A percentile compares a stretch with the other conserved stretches of the same genome.
These are phyloP conservation scores for Epichloe hybrida DNA, from an alignment of 2,329 filamentous ascomycete species.

Conservation along the genomic window DNA sequence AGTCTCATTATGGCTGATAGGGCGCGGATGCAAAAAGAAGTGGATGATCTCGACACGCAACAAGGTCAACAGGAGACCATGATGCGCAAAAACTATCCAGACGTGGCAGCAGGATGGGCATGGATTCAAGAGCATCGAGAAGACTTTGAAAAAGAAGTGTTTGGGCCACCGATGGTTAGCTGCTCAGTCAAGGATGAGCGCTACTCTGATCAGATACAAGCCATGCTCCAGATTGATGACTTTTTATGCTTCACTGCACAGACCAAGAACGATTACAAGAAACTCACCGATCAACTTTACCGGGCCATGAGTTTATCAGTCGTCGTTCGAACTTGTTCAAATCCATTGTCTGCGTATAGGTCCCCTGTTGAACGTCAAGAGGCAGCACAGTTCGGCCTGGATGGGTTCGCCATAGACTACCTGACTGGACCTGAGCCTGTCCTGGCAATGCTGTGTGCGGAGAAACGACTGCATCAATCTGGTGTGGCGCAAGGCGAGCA, in stretches of 20 bases:
- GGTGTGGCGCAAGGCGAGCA: constrained; percentile 53
- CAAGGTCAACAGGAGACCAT: constrained; percentile 59
- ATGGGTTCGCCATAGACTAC: constrained; percentile 68
- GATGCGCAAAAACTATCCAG: constrained; percentile 44
- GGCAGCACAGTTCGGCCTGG: constrained; percentile 49
- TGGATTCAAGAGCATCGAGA: constrained; percentile 66
- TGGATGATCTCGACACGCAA: constrained; percentile 55
- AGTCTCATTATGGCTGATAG: constrained; percentile 25
- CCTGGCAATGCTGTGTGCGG: constrained; percentile 74
- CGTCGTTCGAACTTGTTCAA: constrained; percentile 51
- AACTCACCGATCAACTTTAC: constrained; percentile 53
- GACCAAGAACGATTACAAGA: constrained; percentile 58
- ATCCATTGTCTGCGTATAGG: constrained; percentile 39
- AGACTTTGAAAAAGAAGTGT: constrained; percentile 62
- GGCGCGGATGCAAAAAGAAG: constrained; percentile 28
- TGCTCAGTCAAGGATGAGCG: constrained; percentile 65
- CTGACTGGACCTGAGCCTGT: constrained; percentile 72
- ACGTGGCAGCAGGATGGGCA: constrained; percentile 59
- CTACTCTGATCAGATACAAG: constrained; percentile 45
- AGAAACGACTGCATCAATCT: constrained; percentile 53
- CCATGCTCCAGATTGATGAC: constrained; percentile 36
- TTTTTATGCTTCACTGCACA: constrained; percentile 65
- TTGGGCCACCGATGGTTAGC: constrained; percentile 66
- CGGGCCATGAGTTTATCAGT: constrained; percentile 53
- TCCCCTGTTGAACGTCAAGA: constrained; percentile 42